phyloP scores from a whole-genome alignment of 169 alveolate genomes.

The Plasmodium vivax region DNA sequence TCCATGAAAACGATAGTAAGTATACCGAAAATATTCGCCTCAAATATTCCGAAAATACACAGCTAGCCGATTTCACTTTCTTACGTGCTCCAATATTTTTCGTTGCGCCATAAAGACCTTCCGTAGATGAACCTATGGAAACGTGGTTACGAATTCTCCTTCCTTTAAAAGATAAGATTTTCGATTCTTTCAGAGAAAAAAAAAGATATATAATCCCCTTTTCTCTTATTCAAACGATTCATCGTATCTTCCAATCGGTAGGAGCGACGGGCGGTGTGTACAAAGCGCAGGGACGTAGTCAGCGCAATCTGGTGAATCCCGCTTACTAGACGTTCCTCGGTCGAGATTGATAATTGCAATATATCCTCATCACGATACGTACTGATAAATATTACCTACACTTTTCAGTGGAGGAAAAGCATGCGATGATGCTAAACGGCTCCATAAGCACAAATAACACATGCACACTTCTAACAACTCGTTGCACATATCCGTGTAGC shows the following conservation, averaged over 20 bases:
- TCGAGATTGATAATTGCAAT: slow-evolving; percentile 93
- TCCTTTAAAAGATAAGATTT: slow-evolving; percentile 88
- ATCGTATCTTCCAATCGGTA: slow-evolving; percentile 86
- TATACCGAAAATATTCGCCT: neutral
- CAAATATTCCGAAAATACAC: neutral
- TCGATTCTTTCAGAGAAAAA: slow-evolving; percentile 77
- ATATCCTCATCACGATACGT: slow-evolving; percentile 92
- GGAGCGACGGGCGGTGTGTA: no score
- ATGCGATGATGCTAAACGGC: neutral
- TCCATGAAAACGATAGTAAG: neutral
- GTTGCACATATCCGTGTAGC: slow-evolving; percentile 91
- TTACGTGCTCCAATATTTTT: neutral
- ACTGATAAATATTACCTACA: neutral
- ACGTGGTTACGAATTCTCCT: slow-evolving; percentile 92
- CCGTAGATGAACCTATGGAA: slow-evolving; percentile 92
- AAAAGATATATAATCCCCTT: slow-evolving; percentile 37
- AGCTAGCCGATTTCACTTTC: neutral
- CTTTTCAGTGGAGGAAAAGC: slow-evolving; percentile 77
- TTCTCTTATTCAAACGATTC: slow-evolving; percentile 82
- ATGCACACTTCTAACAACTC: slow-evolving; percentile 73
- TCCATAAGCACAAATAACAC: neutral
- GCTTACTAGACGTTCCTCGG: slow-evolving; percentile 96
- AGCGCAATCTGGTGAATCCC: slow-evolving; percentile 94
- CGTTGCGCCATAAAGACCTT: slow-evolving; percentile 78
- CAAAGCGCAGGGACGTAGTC: no score